phyloP scores from a whole-genome alignment of 2,329 filamentous ascomycete species.

The Phaeosphaeriaceae sp. region DNA sequence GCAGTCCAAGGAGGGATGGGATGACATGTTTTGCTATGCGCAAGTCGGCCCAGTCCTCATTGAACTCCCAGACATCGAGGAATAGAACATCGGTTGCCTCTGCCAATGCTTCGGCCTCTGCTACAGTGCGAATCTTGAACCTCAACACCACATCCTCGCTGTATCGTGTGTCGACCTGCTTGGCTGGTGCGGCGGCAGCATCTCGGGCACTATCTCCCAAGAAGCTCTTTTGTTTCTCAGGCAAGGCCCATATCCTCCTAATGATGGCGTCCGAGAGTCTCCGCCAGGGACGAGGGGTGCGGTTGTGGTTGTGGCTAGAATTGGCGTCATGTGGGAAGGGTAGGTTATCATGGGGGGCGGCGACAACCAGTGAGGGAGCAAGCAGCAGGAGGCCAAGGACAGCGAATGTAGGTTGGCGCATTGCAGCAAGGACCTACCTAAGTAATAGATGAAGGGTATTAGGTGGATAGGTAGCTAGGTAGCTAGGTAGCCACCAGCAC shows the following conservation, averaged over 20 bases:
- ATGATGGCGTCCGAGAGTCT: conserved; percentile 46
- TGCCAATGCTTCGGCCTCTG: conserved; percentile 74
- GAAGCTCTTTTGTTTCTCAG: conserved; percentile 24
- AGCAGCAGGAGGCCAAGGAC: conserved; percentile 41
- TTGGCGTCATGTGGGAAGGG: conserved; percentile 18
- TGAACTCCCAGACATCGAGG: conserved; percentile 90
- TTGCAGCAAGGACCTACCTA: conserved; percentile 25
- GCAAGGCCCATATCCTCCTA: conserved; percentile 37
- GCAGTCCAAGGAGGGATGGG: conserved; percentile 75
- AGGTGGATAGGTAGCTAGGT: too few relatives aligned
- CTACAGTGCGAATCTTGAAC: conserved; percentile 75
- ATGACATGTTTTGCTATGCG: conserved; percentile 78
- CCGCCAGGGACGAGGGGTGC: conserved; percentile 43
- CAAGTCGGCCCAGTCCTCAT: conserved; percentile 82
- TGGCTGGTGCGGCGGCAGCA: conserved; percentile 11
- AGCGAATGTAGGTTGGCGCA: conserved; percentile 36
- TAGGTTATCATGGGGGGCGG: conserved; percentile 40
- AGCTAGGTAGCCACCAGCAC: conserved; percentile 3
- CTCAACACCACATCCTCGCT: conserved; percentile 85
- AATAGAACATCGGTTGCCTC: conserved; percentile 76
- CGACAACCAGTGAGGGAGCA: conserved; percentile 29
- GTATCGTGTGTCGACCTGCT: conserved; percentile 60
- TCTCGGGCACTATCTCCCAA: not conserved
- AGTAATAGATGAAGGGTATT: too few relatives aligned
- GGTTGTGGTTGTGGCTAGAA: conserved; percentile 19